These are phyloP conservation scores for Phialocephala subalpina DNA, from an alignment of 2,329 filamentous ascomycete species.

Conservation along the genomic window DNA sequence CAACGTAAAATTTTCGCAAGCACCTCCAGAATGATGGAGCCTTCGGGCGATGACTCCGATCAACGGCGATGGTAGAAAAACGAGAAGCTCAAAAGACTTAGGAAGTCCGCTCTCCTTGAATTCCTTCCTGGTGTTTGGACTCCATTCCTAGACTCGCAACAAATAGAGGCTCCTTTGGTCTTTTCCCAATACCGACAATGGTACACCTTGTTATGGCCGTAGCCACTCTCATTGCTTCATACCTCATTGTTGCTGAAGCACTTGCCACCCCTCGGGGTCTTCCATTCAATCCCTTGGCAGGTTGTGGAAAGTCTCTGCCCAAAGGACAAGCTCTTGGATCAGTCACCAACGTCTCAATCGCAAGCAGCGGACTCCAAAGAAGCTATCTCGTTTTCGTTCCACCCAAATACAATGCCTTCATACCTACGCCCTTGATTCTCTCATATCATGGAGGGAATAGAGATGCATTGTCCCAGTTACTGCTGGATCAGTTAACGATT, in stretches of 20 bases:
- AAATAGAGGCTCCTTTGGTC: neutral
- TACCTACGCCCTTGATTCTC: constrained; percentile 47
- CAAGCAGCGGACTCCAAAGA: constrained; percentile 33
- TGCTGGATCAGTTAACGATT: constrained; percentile 45
- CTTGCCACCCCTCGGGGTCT: neutral
- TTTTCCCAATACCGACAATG: neutral
- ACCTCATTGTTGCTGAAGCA: neutral
- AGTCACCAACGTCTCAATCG: constrained; percentile 28
- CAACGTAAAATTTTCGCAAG: too few species aligned
- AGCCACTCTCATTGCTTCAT: neutral
- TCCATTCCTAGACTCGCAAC: neutral
- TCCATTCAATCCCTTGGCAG: constrained; percentile 8
- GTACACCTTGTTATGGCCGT: neutral
- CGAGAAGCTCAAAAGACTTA: too few species aligned
- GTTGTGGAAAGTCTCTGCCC: constrained; percentile 27
- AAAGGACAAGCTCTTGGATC: constrained; percentile 20
- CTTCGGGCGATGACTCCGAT: too few species aligned
- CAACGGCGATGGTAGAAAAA: too few species aligned
- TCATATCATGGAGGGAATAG: constrained; percentile 54
- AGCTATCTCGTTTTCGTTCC: constrained; percentile 49
- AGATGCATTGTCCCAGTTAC: constrained; percentile 44
- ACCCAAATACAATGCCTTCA: constrained; percentile 44
- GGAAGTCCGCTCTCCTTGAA: too few species aligned
- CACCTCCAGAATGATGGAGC: too few species aligned
- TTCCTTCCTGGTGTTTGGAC: neutral